Conservation (phyloP, 192 early-diverging fungal species). For the Rhizoclosmatium globosum region DNA sequence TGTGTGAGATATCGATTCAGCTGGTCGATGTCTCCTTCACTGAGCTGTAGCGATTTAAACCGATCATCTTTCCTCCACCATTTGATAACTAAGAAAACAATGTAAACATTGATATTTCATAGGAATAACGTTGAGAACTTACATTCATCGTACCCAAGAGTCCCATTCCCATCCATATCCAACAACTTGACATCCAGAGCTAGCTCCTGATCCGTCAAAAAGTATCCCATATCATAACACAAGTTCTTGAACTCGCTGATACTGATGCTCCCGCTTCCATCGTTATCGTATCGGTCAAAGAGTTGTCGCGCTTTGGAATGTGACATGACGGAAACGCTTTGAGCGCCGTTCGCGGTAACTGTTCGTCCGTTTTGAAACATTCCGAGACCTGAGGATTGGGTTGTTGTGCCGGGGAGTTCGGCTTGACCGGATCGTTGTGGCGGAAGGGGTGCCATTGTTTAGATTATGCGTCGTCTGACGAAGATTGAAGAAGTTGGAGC, state of each 20-base stretch:
- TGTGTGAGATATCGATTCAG: constrained; percentile 36
- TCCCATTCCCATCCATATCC: constrained; percentile 49
- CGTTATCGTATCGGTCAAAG: constrained; percentile 47
- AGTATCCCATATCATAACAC: constrained; percentile 53
- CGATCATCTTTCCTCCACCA: constrained; percentile 50
- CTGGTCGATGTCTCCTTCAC: constrained; percentile 25
- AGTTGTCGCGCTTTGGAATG: not conserved
- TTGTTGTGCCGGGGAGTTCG: constrained; percentile 27
- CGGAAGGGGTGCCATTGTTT: constrained; percentile 25
- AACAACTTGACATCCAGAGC: constrained; percentile 38
- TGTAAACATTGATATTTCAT: constrained; percentile 14
- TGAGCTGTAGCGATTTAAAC: constrained; percentile 39
- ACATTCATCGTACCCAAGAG: constrained; percentile 45
- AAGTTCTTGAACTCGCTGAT: constrained; percentile 45
- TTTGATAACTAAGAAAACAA: constrained; percentile 38
- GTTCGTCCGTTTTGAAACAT: constrained; percentile 1
- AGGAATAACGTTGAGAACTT: constrained; percentile 6
- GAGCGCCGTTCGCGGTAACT: not conserved
- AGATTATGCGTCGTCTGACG: not conserved
- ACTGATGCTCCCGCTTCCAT: constrained; percentile 42
- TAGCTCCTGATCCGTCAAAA: constrained; percentile 48
- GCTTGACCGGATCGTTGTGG: constrained; percentile 3
- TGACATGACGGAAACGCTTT: constrained; percentile 1
- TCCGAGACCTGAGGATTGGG: not conserved
- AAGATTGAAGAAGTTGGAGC: too few species aligned